Evolutionary conservation across 1,284 basidiomycete genomes (phyloP), one percentile per base, ranked within the genome.

Genomic region (Trichosporon faecale): DNA sequence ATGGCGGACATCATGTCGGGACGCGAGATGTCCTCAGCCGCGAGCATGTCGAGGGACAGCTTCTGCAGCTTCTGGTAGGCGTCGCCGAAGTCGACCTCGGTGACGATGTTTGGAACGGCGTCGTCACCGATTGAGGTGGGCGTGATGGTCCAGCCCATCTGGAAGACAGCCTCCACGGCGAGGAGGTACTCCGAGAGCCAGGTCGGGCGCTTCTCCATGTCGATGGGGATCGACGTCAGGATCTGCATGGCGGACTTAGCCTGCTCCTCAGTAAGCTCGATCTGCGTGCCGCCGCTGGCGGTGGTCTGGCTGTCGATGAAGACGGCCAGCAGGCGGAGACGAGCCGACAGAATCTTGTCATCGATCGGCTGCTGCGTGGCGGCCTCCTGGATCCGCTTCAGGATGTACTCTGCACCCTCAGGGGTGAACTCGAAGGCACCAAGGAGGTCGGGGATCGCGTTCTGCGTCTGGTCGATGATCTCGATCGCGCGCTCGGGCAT

Each of bases 391-490:
- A 79, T 57, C 21, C 72, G 66, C 21, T 75, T 73, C 35, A 79
- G 40, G 64, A 83, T 67, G 25, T 73, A 73, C 12, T 68, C 65
- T 23, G 77, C 66, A 2, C 78, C 86, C 64, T 87, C 88, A 55
- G 85, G 35, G 18, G 73, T 77, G 8, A 64, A 18, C 1, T 77
- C 87, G 82, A 95, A 94, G 12, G 91, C 91, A 35, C 87, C 87
- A 76, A 92, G 90, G 65, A 97, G 88, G 78, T 98, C 95, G 78
- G 97, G 97, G 64, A 98, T 90, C 60, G 98, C 87, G 6, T 91
- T 90, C 8, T 91, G 89, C 76, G 95, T 91, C 72, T 91, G 89
- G 78, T 98, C 95, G 63, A 96, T 90, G 31, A 99, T 86, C 12
- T 86, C 84, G 57, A 99, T 85, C 0, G 92, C 89, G 49, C 89